These are phyloP conservation scores for Eleusine coracana DNA, from an alignment of 176 grass and related monocot genomes.

Conservation along the genomic window DNA sequence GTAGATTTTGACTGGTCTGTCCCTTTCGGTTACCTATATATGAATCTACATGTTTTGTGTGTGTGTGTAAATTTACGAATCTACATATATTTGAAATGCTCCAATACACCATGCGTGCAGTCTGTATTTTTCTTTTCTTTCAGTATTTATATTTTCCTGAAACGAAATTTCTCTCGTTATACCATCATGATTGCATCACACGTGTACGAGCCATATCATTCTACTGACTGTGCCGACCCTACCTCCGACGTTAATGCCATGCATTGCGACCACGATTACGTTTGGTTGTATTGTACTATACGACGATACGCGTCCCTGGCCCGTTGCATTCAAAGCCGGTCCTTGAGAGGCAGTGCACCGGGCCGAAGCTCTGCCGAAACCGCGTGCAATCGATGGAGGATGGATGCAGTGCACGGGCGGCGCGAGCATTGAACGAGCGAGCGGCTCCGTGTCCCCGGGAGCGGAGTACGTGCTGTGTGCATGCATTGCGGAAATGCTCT, in stretches of 20 bases:
- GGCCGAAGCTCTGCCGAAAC: neutral
- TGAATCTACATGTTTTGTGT: too few relatives aligned
- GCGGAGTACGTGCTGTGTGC: neutral
- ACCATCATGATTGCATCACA: neutral
- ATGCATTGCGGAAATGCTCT: neutral
- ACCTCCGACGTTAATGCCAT: neutral
- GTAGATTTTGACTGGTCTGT: too few relatives aligned
- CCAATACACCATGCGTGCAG: too few relatives aligned
- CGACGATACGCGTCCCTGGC: neutral
- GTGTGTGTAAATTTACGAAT: too few relatives aligned
- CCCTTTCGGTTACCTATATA: too few relatives aligned
- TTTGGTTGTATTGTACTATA: neutral
- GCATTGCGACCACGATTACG: neutral
- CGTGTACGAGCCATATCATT: neutral
- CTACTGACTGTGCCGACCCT: neutral
- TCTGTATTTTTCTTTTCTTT: too few relatives aligned
- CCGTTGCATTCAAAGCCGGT: constrained; percentile 17
- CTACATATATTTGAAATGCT: too few relatives aligned
- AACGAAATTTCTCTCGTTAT: neutral
- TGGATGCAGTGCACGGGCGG: constrained; percentile 24
- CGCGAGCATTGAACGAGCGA: constrained; percentile 27
- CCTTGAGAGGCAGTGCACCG: constrained; percentile 6
- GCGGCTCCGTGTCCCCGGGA: constrained; percentile 46
- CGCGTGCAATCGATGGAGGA: constrained; percentile 1
- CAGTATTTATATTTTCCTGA: neutral